Base-by-base conservation (phyloP, 176 grass and related monocot genomes). In the Avena atlantica region DNA sequence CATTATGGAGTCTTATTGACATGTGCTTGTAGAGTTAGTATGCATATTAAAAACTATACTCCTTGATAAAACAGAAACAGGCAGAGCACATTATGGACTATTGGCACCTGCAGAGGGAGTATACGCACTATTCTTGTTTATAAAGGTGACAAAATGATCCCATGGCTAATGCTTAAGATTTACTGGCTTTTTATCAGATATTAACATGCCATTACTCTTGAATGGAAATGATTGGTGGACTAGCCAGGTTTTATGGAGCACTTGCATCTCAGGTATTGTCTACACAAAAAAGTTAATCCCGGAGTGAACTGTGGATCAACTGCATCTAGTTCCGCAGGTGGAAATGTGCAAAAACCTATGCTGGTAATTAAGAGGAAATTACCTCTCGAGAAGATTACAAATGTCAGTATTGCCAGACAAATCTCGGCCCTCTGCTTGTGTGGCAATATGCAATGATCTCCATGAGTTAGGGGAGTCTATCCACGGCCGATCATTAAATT, bases 331-430 rank as follows among this genome's bases (percentile, higher is more conserved):
- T 91, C 70, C 70, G n/a, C 60, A 80, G 53, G 63, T 62, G 37
- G 12, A 77, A 15, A 81, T 70, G 14, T 57, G 57, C 21, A 77
- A 88, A 52, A 88, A 70, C 20, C 62, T 20, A 70, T 78, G 68
- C 14, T 52, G 2, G 14, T 13, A 62, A 64, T 78, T 31, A 62
- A 75, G 61, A 40, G 12, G 5, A 50, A 68, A 57, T 83, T 87
- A 98, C 97, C 97, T 96, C 60, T 94, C 94, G 6, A 96, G 88
- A 88, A 98, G 97, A 64, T 91, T 89, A 81, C 88, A 91, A 56
- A 98, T 96, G 16, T 98, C 97, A 58, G 87, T 64, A 87, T 96
- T 98, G 62, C 83, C 60, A 6, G 92, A 91, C 74, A 94, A 86
- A 85, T 87, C 74, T 66, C 80, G 71, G 57, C 55, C 88, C 55